Base-by-base conservation (phyloP, 805 yeast genomes). In the Blastobotrys attinorum region DNA sequence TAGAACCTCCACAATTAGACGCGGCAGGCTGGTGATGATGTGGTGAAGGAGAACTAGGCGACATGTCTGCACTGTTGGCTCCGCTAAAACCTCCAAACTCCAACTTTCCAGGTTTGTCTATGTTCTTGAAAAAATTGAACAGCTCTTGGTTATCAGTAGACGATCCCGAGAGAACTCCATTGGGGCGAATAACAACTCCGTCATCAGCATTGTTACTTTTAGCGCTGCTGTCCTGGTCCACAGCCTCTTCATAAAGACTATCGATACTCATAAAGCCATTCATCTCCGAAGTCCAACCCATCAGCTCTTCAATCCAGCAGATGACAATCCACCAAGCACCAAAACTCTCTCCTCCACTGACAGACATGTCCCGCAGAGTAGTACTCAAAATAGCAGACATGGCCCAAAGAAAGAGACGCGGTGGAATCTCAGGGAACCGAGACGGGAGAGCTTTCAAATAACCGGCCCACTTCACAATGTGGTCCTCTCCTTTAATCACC, bases 271-370 rank as follows among this genome's bases (percentile, higher is more conserved):
- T 40, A 40, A 60, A 60, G 16, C 62, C 63, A 15, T 62, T 60
- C 47, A 57, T 60, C 54, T 81, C 87, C 21, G 81, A 79, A 45
- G 73, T 63, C 78, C 86, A 80, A 2, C 71, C 71, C 47, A 81
- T 65, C 71, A 76, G 82, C 55, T 83, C 90, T 54, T 80, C 86
- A 4, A 79, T 65, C 88, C 90, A 83, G 57, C 87, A 78, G 44
- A 83, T 67, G 2, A 81, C 67, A 36, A 76, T 70, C 86, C 87
- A 82, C 90, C 90, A 83, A 2, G 78, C 75, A 7, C 78, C 79
- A 57, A 83, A 80, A 1, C 81, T 73, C 35, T 71, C 70, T 5
- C 78, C 79, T 2, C 79, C 78, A 20, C 66, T 67, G 44, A 76
- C 63, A 27, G 82, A 74, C 47, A 82, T 70, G 52, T 81, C 86